phyloP scores from a whole-genome alignment of 2,329 filamentous ascomycete genomes.

The Cordyceps tenuipes region DNA sequence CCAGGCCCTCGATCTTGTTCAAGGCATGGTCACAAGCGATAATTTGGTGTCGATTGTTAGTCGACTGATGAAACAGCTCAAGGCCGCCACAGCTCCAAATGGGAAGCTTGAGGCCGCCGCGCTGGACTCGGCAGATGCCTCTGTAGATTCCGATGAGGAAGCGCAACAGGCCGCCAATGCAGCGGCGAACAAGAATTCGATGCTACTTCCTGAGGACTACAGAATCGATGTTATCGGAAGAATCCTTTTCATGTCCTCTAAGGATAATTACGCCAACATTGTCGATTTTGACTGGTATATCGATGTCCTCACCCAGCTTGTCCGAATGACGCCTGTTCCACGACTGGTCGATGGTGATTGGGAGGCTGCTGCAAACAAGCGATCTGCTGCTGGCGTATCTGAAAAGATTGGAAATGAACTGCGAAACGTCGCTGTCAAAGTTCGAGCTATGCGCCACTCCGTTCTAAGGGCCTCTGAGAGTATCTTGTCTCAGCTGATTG shows the following conservation, averaged over 20 bases:
- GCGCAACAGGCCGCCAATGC: conserved; percentile 34
- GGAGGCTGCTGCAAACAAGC: conserved; percentile 20
- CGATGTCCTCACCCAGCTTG: conserved; percentile 76
- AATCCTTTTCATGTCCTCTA: conserved; percentile 82
- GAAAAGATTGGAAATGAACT: conserved; percentile 75
- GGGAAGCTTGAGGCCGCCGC: conserved; percentile 33
- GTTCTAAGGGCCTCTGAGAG: conserved; percentile 79
- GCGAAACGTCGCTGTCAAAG: conserved; percentile 84
- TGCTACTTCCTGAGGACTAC: conserved; percentile 77
- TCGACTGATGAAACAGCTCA: conserved; percentile 79
- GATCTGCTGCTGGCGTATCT: conserved; percentile 36
- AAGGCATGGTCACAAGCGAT: conserved; percentile 86
- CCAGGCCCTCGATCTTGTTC: conserved; percentile 82
- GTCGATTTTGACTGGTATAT: conserved; percentile 97
- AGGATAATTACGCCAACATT: conserved; percentile 78
- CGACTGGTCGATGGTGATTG: conserved; percentile 31
- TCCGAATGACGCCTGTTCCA: conserved; percentile 57
- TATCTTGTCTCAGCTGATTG: conserved; percentile 52
- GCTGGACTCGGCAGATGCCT: conserved; percentile 37
- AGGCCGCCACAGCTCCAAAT: conserved; percentile 48
- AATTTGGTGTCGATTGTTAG: conserved; percentile 79
- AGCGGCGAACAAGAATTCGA: conserved; percentile 31
- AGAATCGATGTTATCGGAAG: conserved; percentile 71
- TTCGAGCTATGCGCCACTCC: conserved; percentile 70
- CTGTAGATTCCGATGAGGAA: conserved; percentile 43